Evolutionary conservation across 2,329 filamentous ascomycete genomes (phyloP), one percentile per base, ranked within the genome.

Genomic region (Aspergillus ruber): DNA sequence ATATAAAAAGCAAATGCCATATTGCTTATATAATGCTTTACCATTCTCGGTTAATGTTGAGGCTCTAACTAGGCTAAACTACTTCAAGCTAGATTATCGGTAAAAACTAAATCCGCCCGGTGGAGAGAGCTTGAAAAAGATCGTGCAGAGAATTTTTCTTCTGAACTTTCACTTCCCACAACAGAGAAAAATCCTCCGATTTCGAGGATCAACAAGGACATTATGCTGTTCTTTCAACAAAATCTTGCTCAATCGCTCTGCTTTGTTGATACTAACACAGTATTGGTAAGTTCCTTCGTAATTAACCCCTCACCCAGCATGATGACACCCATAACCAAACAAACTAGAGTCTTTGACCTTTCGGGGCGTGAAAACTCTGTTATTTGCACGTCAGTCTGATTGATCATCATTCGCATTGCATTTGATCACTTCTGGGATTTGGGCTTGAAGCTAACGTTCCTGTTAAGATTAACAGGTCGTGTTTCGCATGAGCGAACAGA

Each of bases 271-370:
- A 18, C 20, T 40, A 43, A 27, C 36, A 40, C 39, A 44, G 43
- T 44, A 23, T 53, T 60, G 65, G 66, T 68, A 61, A 65, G 65
- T 55, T 39, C 33, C n/a, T 44, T 43, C 40, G 20, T 38, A 43
- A 38, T 42, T 45, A 47, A 46, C 21, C 44, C 48, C 48, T 45
- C 49, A 54, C 48, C 49, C 48, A 42, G 54, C 46, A 67, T 89
- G 88, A 91, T 91, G 88, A 90, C 83, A 89, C 74, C 70, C 69
- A 76, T 75, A 84, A 89, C 86, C 85, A 81, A 46, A 70, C 72
- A 78, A 90, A 90, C 87, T 94, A 94, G 88, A 94, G 88, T 94
- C 88, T 94, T 93, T 93, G 88, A 94, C 83, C 85, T 45, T 69
- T 78, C 49, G 53, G 82, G 78, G 74, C 79, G 85, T 91, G 87